Evolutionary conservation across 2,329 filamentous ascomycete species (phyloP).

Genomic region (Neoascochyta sp.): DNA sequence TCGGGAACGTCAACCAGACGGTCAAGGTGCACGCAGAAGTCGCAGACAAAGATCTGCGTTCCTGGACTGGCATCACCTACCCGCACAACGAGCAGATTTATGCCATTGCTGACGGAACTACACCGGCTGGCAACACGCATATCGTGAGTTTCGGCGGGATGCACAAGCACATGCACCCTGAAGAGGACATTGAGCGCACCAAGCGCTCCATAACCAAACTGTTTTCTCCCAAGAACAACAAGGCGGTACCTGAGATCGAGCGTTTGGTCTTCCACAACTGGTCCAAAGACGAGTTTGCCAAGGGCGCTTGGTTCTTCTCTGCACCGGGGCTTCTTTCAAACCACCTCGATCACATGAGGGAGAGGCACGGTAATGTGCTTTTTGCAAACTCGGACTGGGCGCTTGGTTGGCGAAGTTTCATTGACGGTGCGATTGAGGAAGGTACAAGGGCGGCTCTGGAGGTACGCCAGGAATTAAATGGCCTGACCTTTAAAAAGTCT

Average conservation of each 20-base stretch:
- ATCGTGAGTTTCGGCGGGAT: slow-evolving; percentile 47
- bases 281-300: slow-evolving; percentile 47
- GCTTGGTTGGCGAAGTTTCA: slow-evolving; percentile 49
- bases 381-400: slow-evolving; percentile 52
- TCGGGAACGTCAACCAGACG: slow-evolving; percentile 47
- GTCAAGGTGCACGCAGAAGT: slow-evolving; percentile 49
- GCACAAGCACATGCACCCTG: slow-evolving; percentile 45
- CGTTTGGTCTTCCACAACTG: slow-evolving; percentile 48
- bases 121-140: slow-evolving; percentile 45
- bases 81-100: slow-evolving; percentile 45
- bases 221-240: slow-evolving; percentile 14
- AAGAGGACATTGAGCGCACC: slow-evolving; percentile 40
- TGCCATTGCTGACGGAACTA: slow-evolving; percentile 44
- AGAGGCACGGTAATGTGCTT: slow-evolving; percentile 43
- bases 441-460: slow-evolving; percentile 39
- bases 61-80: slow-evolving; percentile 45
- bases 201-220: slow-evolving; percentile 32
- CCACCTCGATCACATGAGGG: slow-evolving; percentile 43
- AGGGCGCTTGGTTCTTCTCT: slow-evolving; percentile 39
- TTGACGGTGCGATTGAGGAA: slow-evolving; percentile 51
- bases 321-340: slow-evolving; percentile 38
- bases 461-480: slow-evolving; percentile 22
- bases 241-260: slow-evolving; percentile 6
- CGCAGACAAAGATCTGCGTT: slow-evolving; percentile 41
- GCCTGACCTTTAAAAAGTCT: too few relatives aligned